phyloP scores from a whole-genome alignment of 1,139 yeast species.

The Yamadazyma sp. region DNA sequence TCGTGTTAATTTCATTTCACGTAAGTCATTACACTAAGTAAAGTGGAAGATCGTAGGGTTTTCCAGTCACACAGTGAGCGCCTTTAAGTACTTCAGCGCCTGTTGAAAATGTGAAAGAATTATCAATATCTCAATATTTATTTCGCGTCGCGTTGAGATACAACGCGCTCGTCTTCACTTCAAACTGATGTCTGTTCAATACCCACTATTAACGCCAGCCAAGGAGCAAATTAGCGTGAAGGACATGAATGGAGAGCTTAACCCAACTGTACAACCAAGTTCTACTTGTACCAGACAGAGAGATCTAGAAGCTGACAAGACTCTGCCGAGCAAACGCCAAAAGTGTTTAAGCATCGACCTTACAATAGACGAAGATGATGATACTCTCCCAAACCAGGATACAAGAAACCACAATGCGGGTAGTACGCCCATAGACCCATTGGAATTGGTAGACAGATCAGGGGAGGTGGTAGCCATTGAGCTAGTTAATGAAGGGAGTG shows the following conservation, averaged over 20 bases:
- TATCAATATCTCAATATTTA: too few relatives aligned
- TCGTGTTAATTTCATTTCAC: too few relatives aligned
- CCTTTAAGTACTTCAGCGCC: too few relatives aligned
- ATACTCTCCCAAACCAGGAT: conserved; percentile 18
- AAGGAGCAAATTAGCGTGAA: conserved; percentile 1
- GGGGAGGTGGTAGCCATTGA: conserved; percentile 5
- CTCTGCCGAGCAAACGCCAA: conserved; percentile 9
- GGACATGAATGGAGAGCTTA: neutral
- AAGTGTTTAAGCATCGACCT: conserved; percentile 9
- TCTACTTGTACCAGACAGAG: neutral
- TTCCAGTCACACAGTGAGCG: too few relatives aligned
- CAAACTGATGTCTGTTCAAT: conserved; percentile 5
- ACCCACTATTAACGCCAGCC: conserved; percentile 8
- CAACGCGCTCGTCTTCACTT: conserved; percentile 1
- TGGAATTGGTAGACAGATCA: conserved; percentile 6
- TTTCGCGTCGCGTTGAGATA: too few relatives aligned
- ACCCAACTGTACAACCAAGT: too few relatives aligned
- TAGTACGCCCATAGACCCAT: conserved; percentile 4
- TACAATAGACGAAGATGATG: conserved; percentile 13
- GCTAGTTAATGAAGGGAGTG: conserved; percentile 5
- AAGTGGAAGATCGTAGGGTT: too few relatives aligned
- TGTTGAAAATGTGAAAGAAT: too few relatives aligned
- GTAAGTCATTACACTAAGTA: too few relatives aligned
- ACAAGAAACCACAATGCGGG: conserved; percentile 4
- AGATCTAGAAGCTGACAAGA: neutral